A percentile compares a stretch with the other conserved stretches of the same genome.
These are phyloP conservation scores for Pestalotiopsis sp. DNA, from an alignment of 2,329 filamentous ascomycete species.

Conservation along the genomic window DNA sequence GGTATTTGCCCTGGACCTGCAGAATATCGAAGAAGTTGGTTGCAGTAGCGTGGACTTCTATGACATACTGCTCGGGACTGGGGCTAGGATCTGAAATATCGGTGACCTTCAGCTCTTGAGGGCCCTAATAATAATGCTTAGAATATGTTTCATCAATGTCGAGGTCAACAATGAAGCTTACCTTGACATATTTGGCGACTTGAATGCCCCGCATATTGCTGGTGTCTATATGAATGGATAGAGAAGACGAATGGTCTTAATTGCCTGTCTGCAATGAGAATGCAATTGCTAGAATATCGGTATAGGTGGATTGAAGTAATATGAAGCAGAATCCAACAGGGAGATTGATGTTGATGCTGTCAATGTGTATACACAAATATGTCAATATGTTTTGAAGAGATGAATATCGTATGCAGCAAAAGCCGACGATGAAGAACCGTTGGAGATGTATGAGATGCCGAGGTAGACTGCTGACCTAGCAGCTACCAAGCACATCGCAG, in stretches of 20 bases:
- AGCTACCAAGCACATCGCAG: not conserved
- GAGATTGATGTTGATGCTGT: not conserved
- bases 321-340: not conserved
- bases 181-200: slow-evolving; percentile 74
- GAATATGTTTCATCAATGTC: not conserved
- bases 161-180: slow-evolving; percentile 33
- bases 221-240: not conserved
- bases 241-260: not conserved
- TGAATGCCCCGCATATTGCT: slow-evolving; percentile 74
- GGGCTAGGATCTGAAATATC: slow-evolving; percentile 76
- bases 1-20: slow-evolving; percentile 94
- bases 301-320: not conserved
- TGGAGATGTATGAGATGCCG: slow-evolving; percentile 10
- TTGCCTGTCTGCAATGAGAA: not conserved
- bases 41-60: slow-evolving; percentile 83
- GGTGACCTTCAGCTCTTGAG: slow-evolving; percentile 76
- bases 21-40: slow-evolving; percentile 98
- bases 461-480: slow-evolving; percentile 1
- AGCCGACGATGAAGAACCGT: not conserved
- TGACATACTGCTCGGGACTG: slow-evolving; percentile 75
- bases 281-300: too few relatives aligned
- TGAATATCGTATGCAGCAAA: slow-evolving; percentile 21
- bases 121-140: slow-evolving; percentile 56
- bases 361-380: not conserved
- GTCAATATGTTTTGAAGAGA: not conserved